These are phyloP conservation scores for Saccharum officinarum DNA, from an alignment of 176 grass and related monocot species.

Conservation along the genomic window DNA sequence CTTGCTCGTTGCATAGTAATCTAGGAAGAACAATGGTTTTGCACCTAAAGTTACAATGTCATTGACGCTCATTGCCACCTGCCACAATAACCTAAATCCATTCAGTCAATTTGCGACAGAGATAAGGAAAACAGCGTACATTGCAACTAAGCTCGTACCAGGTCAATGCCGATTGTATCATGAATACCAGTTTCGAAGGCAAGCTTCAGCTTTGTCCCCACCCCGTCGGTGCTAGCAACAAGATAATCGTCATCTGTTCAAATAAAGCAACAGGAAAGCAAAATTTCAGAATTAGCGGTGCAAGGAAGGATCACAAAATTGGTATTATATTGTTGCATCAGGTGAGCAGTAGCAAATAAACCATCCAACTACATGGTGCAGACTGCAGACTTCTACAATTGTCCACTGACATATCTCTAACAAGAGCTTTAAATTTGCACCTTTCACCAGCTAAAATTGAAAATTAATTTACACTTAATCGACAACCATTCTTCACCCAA, in stretches of 20 bases:
- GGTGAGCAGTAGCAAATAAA: background rate
- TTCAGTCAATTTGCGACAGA: background rate
- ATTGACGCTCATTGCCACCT: constrained; percentile 99
- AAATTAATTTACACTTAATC: background rate
- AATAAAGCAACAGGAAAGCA: background rate
- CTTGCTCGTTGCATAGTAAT: constrained; percentile 88
- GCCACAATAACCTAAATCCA: background rate
- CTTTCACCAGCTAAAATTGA: background rate
- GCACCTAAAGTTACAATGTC: constrained; percentile 95
- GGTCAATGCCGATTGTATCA: constrained; percentile 93
- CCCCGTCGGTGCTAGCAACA: constrained; percentile 85
- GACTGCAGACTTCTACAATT: background rate
- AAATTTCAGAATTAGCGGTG: background rate
- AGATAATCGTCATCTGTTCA: constrained; percentile 73
- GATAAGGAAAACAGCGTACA: background rate
- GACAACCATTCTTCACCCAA: background rate
- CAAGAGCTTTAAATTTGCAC: background rate
- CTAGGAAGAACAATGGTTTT: constrained; percentile 92
- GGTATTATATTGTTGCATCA: background rate
- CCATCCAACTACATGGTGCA: background rate
- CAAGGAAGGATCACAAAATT: background rate
- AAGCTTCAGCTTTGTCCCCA: constrained; percentile 95
- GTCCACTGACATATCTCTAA: background rate
- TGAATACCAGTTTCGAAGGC: constrained; percentile 97
- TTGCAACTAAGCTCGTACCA: constrained; percentile 44